Percentiles rank a stretch among this genome's conserved stretches.
Conservation (phyloP, 345 rosid genomes). For the Rhodamnia rubescens region DNA sequence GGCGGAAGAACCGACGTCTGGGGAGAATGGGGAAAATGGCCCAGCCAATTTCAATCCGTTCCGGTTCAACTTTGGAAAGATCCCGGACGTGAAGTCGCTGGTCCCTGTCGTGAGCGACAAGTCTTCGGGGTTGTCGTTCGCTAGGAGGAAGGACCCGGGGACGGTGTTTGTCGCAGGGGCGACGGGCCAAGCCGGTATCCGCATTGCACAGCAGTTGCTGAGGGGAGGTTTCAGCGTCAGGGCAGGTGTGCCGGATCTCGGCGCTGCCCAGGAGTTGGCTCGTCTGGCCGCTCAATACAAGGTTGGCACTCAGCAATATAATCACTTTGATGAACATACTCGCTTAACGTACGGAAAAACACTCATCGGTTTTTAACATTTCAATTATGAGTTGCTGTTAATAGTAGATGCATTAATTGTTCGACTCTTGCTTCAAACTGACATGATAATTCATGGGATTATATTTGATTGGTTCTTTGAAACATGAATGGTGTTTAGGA, state of each 20-base stretch:
- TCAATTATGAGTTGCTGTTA: background rate
- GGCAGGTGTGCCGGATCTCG: conserved; percentile 84
- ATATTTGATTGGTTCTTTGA: background rate
- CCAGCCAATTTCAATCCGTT: conserved; percentile 39
- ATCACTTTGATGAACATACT: background rate
- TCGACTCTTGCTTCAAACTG: background rate
- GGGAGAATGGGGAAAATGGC: conserved; percentile 20
- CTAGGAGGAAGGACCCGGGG: conserved; percentile 59
- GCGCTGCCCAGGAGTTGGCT: conserved; percentile 80
- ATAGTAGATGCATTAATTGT: background rate
- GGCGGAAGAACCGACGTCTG: conserved; percentile 5
- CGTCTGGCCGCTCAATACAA: conserved; percentile 72
- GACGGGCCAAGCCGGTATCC: conserved; percentile 81
- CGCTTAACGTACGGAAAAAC: background rate
- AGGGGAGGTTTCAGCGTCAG: conserved; percentile 78
- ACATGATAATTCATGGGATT: background rate
- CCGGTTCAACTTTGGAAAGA: conserved; percentile 46
- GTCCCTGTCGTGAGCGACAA: conserved; percentile 42
- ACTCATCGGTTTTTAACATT: background rate
- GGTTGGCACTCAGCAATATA: conserved; percentile 27
- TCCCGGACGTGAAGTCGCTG: conserved; percentile 49
- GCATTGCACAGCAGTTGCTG: conserved; percentile 61
- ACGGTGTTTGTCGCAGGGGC: conserved; percentile 95
- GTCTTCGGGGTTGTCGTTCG: conserved; percentile 47
- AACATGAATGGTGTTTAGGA: background rate